Evolutionary conservation across 2,329 filamentous ascomycete species (phyloP), one percentile per base, ranked within the genome.

Genomic region (Ascocoryne sarcoides): DNA sequence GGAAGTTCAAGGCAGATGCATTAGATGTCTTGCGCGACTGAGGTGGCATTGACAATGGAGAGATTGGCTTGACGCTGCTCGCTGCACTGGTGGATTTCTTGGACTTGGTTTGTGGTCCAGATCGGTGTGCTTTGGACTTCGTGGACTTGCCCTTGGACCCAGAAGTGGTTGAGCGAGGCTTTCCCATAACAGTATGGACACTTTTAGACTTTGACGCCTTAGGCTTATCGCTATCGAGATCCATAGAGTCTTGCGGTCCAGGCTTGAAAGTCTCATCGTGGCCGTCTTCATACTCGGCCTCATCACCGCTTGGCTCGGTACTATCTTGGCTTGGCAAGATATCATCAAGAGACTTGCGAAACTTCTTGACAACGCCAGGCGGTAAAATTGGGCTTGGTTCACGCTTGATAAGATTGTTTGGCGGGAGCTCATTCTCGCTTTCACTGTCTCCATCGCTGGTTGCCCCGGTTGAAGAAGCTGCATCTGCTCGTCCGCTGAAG

Each of bases 401-500:
- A 70, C 50, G 63, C 61, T 75, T 77, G 53, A 76, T 76, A 54
- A 70, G 71, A 44, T 75, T 73, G 43, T 75, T 62, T 15, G 72
- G 69, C 36, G 75, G 76, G 37, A 73, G 65, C 26, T 82, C 79
- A 42, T 69, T 66, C 28, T 83, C 80, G 55, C 77, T 75, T 30
- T 80, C 79, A 44, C 76, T 79, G 28, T 86, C 84, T 41, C 73
- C 75, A 42, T 92, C 84, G 52, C 84, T 89, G 35, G 84, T 92
- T 40, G 85, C 87, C 39, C 85, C 85, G 32, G 84, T 87, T 2
- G 86, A 93, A 2, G 87, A 93, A 36, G 84, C 78, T 35, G 75
- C 78, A 59, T 95, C 90, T 30, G 89, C 89, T 54, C 79, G 81
- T 35, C 89, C 89, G 60, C 90, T 95, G 49, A 95, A 84, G 1